Base-by-base conservation (phyloP, 257 asterid genomes). In the Lycium ferocissimum region DNA sequence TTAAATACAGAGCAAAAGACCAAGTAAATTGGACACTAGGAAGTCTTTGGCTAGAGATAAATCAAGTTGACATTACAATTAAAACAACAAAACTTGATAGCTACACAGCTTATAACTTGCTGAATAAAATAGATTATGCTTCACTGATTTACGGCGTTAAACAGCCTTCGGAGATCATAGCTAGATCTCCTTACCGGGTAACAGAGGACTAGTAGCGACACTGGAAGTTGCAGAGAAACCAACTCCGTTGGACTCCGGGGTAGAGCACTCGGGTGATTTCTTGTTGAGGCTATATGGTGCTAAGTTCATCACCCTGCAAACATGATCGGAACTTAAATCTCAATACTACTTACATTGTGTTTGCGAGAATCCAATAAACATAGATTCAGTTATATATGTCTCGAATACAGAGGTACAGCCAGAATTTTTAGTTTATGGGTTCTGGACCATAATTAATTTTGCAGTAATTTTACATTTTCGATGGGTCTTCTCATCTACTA, bases 241-340 rank as follows among this genome's bases (percentile, higher is more conserved):
- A 15, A 86, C 85, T 12, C 85, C 91, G 9, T 38, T 51, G 7
- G 89, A 85, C 62, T 90, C 96, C 4, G 88, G 88, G 35, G 83
- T 92, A 79, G 83, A 59, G 54, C 78, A 66, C 49, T 83, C 89
- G 1, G 70, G 85, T n/a, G 86, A 75, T 66, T 88, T 91, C 88
- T 89, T 92, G 83, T 83, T 85, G 85, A 82, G 73, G 76, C 62
- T 61, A 86, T 95, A 92, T 58, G 98, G 98, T 40, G 94, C 84
- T 53, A 94, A 90, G 84, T 51, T 92, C 94, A 90, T 90, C 65
- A 62, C 93, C 94, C 98, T 92, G 69, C 86, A 87, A 35, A 84
- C 12, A 51, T 76, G 82, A 49, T 75, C 40, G 20, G 15, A 4
- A 51, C 12, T 76, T 51, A 7, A 4, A 76, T 76, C 43, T 22